Percentiles rank a stretch among this genome's conserved stretches.
Evolutionary conservation across 2,329 filamentous ascomycete species (phyloP).

Genomic region (Venturia carpophila): DNA sequence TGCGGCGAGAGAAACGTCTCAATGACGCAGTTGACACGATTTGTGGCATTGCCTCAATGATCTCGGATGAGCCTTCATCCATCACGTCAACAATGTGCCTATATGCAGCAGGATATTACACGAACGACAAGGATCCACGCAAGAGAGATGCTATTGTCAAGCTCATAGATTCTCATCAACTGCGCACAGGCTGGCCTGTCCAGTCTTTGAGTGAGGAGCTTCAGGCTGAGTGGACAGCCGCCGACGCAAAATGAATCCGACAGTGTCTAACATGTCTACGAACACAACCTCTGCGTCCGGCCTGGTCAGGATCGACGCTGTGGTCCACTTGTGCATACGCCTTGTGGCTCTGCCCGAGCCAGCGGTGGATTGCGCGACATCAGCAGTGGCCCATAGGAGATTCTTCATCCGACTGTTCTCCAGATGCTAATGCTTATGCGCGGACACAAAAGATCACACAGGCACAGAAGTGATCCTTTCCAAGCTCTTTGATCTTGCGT

Average conservation of each 20-base stretch:
- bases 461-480: not conserved
- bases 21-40: slow-evolving; percentile 43
- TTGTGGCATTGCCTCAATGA: slow-evolving; percentile 43
- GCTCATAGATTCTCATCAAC: slow-evolving; percentile 13
- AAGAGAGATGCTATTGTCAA: slow-evolving; percentile 15
- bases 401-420: not conserved
- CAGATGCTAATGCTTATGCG: not conserved
- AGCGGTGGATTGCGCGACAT: not conserved
- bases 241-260: not conserved
- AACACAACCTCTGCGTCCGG: not conserved
- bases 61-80: slow-evolving; percentile 12
- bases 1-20: slow-evolving; percentile 37
- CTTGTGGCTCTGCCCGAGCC: not conserved
- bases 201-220: slow-evolving; percentile 12
- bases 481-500: not conserved
- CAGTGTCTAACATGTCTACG: not conserved
- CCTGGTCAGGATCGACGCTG: not conserved
- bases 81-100: slow-evolving; percentile 12
- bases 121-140: not conserved
- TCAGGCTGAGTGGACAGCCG: slow-evolving; percentile 10
- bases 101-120: slow-evolving; percentile 7
- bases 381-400: not conserved
- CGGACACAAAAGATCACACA: not conserved
- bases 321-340: not conserved
- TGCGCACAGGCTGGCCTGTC: slow-evolving; percentile 16